Base-by-base conservation (phyloP, 495 filamentous ascomycete species). In the Penicillium steckii region DNA sequence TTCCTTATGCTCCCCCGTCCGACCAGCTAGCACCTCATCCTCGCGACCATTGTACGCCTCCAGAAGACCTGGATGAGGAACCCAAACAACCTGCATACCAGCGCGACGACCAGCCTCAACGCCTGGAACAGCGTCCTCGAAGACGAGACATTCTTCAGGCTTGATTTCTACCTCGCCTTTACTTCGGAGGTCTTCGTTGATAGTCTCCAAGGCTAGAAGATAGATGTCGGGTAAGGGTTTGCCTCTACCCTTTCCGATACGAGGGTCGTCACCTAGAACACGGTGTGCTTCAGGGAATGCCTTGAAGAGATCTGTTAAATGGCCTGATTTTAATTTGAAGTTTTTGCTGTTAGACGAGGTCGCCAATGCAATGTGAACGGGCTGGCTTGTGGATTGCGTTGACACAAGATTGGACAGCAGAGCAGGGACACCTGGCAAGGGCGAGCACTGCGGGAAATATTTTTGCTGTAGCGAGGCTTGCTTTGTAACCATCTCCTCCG, bases 191-290 rank as follows among this genome's bases (percentile, higher is more conserved):
- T 79, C 82, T 2, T 75, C 75, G 68, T 99, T 99, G 60, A 99
- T 86, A 1, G 84, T 88, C 70, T 89, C 75, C 42, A 99, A 71
- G 0, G 95, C 95, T 1, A 97, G 69, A 12, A 95, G 71, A 64
- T 94, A 99, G 61, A 99, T 99, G 68, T 99, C 95, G 7, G 94
- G 94, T 3, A 91, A 78, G 0, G 94, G 94, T 69, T 99, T 99
- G 12, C 94, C 95, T 9, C 89, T 73, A 0, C 94, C 94, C 21
- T 77, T 68, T 2, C 82, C 75, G 53, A 98, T 91, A 23, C 95
- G 80, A 2, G 76, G 67, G 63, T 99, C 95, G 65, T 99, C 95
- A 5, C 94, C 94, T 2, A 93, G 70, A 1, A 99, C 85, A 35
- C 83, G 80, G 50, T 87, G 83, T 7, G 81, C 67, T 0, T 71